Evolutionary conservation across 345 rosid genomes (phyloP), one percentile per base, ranked within the genome.

Genomic region (Melaleuca quinquenervia): DNA sequence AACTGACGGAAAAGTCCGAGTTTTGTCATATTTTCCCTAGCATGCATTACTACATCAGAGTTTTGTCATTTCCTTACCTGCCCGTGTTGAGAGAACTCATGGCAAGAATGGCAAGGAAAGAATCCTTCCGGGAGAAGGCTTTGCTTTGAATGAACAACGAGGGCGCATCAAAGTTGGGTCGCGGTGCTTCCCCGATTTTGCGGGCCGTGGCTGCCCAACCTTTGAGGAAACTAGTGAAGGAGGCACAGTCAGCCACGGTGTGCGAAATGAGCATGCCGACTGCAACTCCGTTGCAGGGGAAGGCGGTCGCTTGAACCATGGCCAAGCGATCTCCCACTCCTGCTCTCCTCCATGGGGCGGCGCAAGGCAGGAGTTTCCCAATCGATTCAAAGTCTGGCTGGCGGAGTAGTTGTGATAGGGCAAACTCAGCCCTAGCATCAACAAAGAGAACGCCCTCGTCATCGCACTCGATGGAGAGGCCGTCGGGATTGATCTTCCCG

Each of bases 381-480:
- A 45, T 7, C 44, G 29, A 18, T 11, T 7, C 22, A 22, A 85
- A 13, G 54, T 85, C 85, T 6, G 84, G 75, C 16, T 2, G 52
- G 12, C 54, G 26, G 41, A 85, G 89, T 14, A 70, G 16, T 15
- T 62, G 83, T 1, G 70, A 48, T 50, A 90, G 87, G 54, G 51
- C 6, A 49, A 85, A 83, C 6, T 88, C 83, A 1, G 86, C 91
- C 41, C 51, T 80, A 20, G 91, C 87, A 78, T 90, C 91, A 3
- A 86, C 58, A 45, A n/a, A 90, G 52, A 84, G 53, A 53, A 87
- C 90, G 52, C 56, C 84, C 53, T 78, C 82, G 22, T 90, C 91
- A 14, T 88, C 84, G 84, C 94, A 90, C 6, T 87, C 88, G 14
- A 90, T 83, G 49, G 85, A 89, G 44, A 84, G 82, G 50, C 84